Evolutionary conservation across 768 basidiomycete genomes (phyloP).

Genomic region (Lentinula sp.): DNA sequence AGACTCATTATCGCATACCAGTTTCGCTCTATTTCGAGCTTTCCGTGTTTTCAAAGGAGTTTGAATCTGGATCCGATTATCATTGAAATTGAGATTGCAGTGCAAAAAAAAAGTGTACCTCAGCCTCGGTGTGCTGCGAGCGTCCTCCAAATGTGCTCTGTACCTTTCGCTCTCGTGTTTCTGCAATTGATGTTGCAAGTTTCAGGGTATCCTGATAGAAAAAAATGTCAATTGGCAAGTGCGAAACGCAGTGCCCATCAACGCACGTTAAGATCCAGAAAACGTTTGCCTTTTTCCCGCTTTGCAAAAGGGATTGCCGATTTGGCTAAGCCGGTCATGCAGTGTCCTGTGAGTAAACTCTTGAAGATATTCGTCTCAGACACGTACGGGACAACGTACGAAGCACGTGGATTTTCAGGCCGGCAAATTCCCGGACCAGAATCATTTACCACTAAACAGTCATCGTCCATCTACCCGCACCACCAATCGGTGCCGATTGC

Average conservation of each 20-base stretch:
- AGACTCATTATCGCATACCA: not conserved
- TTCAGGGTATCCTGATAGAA: constrained; percentile 36
- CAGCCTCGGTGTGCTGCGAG: constrained; percentile 29
- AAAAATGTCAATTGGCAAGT: constrained; percentile 8
- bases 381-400: too few species aligned
- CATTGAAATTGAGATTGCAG: not conserved
- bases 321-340: not conserved
- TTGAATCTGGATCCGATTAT: not conserved
- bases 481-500: not conserved
- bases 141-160: constrained; percentile 32
- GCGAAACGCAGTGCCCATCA: not conserved
- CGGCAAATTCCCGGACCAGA: too few species aligned
- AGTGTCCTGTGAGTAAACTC: too few species aligned
- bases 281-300: constrained; percentile 26
- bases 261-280: constrained; percentile 29
- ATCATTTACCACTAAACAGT: too few species aligned
- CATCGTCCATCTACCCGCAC: not conserved
- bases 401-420: too few species aligned
- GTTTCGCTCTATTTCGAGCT: not conserved
- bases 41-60: not conserved
- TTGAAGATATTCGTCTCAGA: not conserved
- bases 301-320: constrained; percentile 3
- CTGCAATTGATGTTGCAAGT: constrained; percentile 43
- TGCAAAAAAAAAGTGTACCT: not conserved
- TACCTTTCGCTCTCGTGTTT: constrained; percentile 37